A percentile compares a stretch with the other conserved stretches of the same genome.
Conservation (phyloP, 1,284 basidiomycete species). For the Xerocomus amazonicus region DNA sequence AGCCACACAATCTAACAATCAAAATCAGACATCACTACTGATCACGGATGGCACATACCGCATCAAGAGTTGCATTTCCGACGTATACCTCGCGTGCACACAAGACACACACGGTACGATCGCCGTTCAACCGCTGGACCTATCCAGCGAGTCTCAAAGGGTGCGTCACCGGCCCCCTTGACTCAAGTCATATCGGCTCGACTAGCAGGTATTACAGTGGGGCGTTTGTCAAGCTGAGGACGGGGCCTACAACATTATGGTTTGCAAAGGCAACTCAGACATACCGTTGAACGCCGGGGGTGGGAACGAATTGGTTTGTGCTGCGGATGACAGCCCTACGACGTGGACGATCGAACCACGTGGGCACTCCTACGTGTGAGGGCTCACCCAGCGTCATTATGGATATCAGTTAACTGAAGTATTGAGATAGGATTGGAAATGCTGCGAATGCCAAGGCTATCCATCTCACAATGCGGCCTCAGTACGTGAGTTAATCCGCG, state of each 20-base stretch:
- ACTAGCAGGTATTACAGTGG: not conserved
- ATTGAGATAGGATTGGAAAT: not conserved
- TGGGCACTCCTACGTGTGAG: not conserved
- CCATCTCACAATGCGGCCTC: not conserved
- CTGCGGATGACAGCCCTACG: no score
- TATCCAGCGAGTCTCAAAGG: not conserved
- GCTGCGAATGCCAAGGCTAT: not conserved
- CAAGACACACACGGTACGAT: not conserved
- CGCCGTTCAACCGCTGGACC: not conserved
- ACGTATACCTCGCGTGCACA: not conserved
- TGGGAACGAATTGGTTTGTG: not conserved
- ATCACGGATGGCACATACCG: not conserved
- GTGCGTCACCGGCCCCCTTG: not conserved
- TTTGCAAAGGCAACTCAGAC: not conserved
- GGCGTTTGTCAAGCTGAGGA: not conserved
- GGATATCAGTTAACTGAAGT: not conserved
- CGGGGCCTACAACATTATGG: not conserved
- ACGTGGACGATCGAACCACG: not conserved
- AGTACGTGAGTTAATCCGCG: not conserved
- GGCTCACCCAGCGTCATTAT: no score
- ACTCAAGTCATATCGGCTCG: no score
- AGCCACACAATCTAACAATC: not conserved
- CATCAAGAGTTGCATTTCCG: not conserved
- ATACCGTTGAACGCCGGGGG: not conserved
- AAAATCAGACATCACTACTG: not conserved